Conservation (phyloP, 2,329 filamentous ascomycete species). For the Gaeumannomyces tritici region DNA sequence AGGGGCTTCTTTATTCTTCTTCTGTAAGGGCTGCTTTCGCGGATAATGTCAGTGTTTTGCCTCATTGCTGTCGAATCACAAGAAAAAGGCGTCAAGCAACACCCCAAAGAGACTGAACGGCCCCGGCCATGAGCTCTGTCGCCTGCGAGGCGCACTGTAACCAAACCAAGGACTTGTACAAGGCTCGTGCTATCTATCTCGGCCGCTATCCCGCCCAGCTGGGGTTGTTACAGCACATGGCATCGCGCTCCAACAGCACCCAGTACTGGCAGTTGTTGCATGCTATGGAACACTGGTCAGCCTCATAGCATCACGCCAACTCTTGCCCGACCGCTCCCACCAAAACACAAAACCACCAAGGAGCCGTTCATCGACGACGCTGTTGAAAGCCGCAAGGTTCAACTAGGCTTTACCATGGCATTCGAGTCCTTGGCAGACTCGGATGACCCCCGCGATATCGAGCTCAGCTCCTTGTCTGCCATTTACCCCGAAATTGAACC, state of each 20-base stretch:
- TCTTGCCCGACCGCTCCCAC: neutral
- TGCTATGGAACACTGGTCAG: conserved; percentile 4
- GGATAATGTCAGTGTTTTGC: neutral
- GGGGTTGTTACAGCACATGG: conserved; percentile 2
- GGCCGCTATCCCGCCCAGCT: neutral
- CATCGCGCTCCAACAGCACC: neutral
- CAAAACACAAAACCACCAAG: neutral
- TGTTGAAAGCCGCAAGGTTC: neutral
- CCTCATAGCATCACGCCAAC: conserved; percentile 1
- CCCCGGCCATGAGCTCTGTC: no score
- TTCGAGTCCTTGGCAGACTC: conserved; percentile 18
- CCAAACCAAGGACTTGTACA: no score
- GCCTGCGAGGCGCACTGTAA: no score
- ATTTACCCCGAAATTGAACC: conserved; percentile 58
- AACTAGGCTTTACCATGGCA: neutral
- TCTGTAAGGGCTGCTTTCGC: neutral
- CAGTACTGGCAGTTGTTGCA: conserved; percentile 5
- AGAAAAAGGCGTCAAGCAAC: no score
- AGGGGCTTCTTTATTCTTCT: neutral
- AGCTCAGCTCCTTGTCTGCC: conserved; percentile 51
- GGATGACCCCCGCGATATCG: conserved; percentile 44
- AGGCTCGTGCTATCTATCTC: neutral
- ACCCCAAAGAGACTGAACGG: no score
- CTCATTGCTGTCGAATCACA: no score
- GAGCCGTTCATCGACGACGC: neutral